Conservation (phyloP, 1,139 yeast species). For the Hemisphaericaspora xylanilytica region DNA sequence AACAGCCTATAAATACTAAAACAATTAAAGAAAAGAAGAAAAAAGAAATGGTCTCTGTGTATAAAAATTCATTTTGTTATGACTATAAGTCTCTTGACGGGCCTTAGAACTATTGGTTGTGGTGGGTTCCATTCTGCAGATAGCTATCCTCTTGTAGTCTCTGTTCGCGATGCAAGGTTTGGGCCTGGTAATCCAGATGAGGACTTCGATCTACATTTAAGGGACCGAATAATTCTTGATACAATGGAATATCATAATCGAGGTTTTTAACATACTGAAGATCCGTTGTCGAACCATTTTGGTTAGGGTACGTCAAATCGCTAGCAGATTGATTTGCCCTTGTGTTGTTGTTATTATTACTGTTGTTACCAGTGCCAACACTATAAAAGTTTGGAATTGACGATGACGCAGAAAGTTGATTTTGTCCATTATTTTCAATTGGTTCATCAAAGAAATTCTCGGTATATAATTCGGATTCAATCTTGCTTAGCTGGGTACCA, state of each 20-base stretch:
- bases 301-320: constrained; percentile 4
- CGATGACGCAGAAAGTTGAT: constrained; percentile 9
- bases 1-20: background rate
- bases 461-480: constrained; percentile 16
- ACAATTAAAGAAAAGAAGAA: background rate
- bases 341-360: background rate
- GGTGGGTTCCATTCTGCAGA: no score
- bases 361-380: constrained; percentile 2
- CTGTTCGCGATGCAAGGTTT: background rate
- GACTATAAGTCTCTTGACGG: no score
- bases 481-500: constrained; percentile 16
- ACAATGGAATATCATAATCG: constrained; percentile 10
- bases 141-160: background rate
- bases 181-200: background rate
- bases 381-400: constrained; percentile 13
- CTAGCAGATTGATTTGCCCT: constrained; percentile 3
- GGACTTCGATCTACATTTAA: background rate
- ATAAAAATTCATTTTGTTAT: no score
- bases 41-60: no score
- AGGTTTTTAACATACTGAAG: no score
- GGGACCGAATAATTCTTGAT: constrained; percentile 11
- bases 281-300: constrained; percentile 7
- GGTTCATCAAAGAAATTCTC: constrained; percentile 13
- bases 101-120: no score
- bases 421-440: constrained; percentile 2